phyloP scores from a whole-genome alignment of 257 asterid species.

The Przewalskia tangutica region DNA sequence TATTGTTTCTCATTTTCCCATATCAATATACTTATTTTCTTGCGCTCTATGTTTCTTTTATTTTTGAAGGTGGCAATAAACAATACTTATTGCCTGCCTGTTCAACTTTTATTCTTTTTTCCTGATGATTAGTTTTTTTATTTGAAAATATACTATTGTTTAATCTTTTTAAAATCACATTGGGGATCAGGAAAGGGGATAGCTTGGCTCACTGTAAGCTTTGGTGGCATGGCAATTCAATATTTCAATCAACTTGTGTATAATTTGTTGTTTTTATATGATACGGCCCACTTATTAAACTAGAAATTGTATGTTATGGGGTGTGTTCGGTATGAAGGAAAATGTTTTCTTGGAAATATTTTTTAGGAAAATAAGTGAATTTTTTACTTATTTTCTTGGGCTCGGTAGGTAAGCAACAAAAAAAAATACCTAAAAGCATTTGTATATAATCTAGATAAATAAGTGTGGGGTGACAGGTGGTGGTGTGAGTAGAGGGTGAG shows the following conservation, averaged over 20 bases:
- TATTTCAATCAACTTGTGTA: neutral
- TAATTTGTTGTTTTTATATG: neutral
- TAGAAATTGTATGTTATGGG: neutral
- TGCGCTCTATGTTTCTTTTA: neutral
- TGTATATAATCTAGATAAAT: too few species aligned
- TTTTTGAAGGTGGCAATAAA: neutral
- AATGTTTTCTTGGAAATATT: too few species aligned
- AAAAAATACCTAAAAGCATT: too few species aligned
- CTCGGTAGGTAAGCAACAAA: too few species aligned
- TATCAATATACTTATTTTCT: neutral
- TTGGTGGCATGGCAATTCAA: neutral
- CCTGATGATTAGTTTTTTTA: neutral
- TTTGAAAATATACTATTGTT: neutral
- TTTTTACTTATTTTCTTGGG: too few species aligned
- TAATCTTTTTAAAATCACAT: neutral
- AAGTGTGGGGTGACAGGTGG: too few species aligned
- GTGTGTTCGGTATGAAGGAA: too few species aligned
- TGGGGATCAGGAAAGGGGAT: neutral
- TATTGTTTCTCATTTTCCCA: neutral
- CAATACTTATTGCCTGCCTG: neutral
- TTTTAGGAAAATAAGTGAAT: too few species aligned
- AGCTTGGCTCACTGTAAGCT: neutral
- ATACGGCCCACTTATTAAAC: neutral
- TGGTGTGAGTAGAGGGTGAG: too few species aligned
- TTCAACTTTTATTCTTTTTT: neutral